Conservation (phyloP, 1,284 basidiomycete species). For the Gymnopus androsaceus region DNA sequence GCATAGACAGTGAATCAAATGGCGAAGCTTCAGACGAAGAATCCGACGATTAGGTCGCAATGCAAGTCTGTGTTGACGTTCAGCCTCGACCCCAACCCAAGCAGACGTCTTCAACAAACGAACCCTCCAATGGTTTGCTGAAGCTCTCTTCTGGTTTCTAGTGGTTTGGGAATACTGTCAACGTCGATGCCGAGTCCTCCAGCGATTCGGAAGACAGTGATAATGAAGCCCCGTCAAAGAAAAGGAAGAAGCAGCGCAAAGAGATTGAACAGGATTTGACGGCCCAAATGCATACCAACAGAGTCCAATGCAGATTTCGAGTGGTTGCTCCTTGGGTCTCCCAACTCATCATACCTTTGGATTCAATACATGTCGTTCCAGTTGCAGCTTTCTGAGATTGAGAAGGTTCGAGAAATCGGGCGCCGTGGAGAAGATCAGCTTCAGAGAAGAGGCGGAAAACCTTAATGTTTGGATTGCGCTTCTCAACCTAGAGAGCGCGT, state of each 20-base stretch:
- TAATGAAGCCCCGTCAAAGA: slow-evolving; percentile 59
- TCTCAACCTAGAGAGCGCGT: slow-evolving; percentile 93
- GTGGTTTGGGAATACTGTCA: slow-evolving; percentile 54
- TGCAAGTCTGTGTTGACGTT: slow-evolving; percentile 45
- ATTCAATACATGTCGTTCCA: slow-evolving; percentile 99
- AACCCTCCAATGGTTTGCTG: slow-evolving; percentile 37
- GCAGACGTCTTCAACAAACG: slow-evolving; percentile 22
- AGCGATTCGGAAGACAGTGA: slow-evolving; percentile 48
- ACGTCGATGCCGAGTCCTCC: slow-evolving; percentile 35
- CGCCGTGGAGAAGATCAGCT: slow-evolving; percentile 84
- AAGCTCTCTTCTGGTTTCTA: slow-evolving; percentile 65
- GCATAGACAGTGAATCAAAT: slow-evolving; percentile 25
- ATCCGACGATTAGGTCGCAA: slow-evolving; percentile 33
- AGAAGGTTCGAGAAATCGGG: slow-evolving; percentile 89
- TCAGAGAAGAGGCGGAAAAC: slow-evolving; percentile 95
- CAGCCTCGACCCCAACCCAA: slow-evolving; percentile 30
- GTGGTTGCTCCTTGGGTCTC: slow-evolving; percentile 90
- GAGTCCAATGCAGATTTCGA: slow-evolving; percentile 95
- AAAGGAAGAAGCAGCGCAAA: slow-evolving; percentile 66
- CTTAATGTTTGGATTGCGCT: slow-evolving; percentile 98
- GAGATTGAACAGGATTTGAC: slow-evolving; percentile 82
- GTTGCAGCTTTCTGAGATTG: slow-evolving; percentile 91
- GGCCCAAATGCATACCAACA: slow-evolving; percentile 82
- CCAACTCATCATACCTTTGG: slow-evolving; percentile 98
- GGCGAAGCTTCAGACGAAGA: slow-evolving; percentile 27